Evolutionary conservation across 2,329 filamentous ascomycete genomes (phyloP), one percentile per base, ranked within the genome.

Genomic region (Fusarium avenaceum): DNA sequence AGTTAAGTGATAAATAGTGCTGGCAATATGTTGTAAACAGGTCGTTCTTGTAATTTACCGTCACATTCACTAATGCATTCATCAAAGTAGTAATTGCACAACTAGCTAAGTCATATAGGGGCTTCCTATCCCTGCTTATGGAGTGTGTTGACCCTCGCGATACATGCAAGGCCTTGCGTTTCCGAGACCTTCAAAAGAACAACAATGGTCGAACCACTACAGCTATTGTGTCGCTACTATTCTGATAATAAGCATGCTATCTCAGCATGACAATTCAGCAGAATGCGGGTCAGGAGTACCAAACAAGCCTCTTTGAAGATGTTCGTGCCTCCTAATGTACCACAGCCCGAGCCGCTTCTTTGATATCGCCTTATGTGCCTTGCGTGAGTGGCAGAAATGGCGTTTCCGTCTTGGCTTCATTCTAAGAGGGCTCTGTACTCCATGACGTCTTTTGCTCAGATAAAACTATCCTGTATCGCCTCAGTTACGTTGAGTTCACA

Each of bases 401-500:
- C 22, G 22, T 22, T 6, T 22, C 22, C 22, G 22, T 22, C 22
- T 22, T 22, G 22, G 22, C 22, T 22, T 22, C 22, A 22, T 22
- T 22, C 22, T 22, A 6, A 22, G 22, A 22, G 22, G 22, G 22
- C 22, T 22, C 22, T 22, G 22, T 22, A 22, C 6, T 22, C 22
- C 22, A 22, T 22, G 22, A 4, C 6, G 22, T 22, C 22, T 22
- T 22, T 22, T 22, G 22, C 22, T 5, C 22, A 5, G 6, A 22
- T 6, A 22, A 22, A 6, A 22, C 6, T 22, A 22, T 22, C 22
- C 22, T 22, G 22, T 22, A 5, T 22, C 22, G 90, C 2, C 76
- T 93, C 30, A 87, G 86, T 64, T 83, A 91, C 59, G 87, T 86
- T 65, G 91, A 93, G 76, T 90, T 93, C 86, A 86, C 86, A 3